Conservation (phyloP, 495 filamentous ascomycete genomes). For the Penicillium taxi region DNA sequence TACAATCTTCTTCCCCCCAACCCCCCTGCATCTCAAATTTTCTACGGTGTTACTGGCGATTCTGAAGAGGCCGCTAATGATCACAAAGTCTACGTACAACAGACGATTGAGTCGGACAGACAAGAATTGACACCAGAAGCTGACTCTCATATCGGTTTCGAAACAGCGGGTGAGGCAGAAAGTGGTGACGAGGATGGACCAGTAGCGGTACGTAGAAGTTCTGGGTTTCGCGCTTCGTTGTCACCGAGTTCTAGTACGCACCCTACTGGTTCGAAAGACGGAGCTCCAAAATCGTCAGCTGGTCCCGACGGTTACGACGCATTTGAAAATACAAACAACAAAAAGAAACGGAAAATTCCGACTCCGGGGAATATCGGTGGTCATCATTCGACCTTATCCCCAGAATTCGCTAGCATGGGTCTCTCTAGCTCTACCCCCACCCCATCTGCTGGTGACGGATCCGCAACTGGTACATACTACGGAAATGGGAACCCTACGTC, state of each 20-base stretch:
- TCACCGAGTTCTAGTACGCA: constrained; percentile 27
- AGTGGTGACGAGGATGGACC: constrained; percentile 42
- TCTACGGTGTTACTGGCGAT: constrained; percentile 61
- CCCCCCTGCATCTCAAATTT: constrained; percentile 58
- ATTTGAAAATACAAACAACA: constrained; percentile 98
- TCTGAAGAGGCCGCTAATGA: constrained; percentile 34
- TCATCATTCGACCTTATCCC: constrained; percentile 55
- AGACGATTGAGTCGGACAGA: constrained; percentile 29
- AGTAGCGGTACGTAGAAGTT: constrained; percentile 39
- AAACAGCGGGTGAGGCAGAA: constrained; percentile 35
- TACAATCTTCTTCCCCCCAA: constrained; percentile 71
- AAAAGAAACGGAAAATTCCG: constrained; percentile 98
- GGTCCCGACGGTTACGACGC: constrained; percentile 86
- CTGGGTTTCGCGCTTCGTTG: constrained; percentile 35
- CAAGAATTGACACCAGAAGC: constrained; percentile 43
- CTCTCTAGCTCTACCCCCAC: constrained; percentile 41
- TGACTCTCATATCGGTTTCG: constrained; percentile 33
- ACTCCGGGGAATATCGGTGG: constrained; percentile 62
- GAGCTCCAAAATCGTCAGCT: constrained; percentile 28
- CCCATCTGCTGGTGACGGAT: constrained; percentile 36
- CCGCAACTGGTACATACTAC: constrained; percentile 49
- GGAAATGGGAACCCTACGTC: constrained; percentile 45
- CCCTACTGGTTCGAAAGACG: constrained; percentile 18
- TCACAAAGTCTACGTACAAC: constrained; percentile 41
- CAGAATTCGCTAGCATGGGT: constrained; percentile 55